Percentiles rank a stretch among this genome's conserved stretches.
Evolutionary conservation across 2,329 filamentous ascomycete genomes (phyloP).

Genomic region (Pseudogymnoascus sp.): DNA sequence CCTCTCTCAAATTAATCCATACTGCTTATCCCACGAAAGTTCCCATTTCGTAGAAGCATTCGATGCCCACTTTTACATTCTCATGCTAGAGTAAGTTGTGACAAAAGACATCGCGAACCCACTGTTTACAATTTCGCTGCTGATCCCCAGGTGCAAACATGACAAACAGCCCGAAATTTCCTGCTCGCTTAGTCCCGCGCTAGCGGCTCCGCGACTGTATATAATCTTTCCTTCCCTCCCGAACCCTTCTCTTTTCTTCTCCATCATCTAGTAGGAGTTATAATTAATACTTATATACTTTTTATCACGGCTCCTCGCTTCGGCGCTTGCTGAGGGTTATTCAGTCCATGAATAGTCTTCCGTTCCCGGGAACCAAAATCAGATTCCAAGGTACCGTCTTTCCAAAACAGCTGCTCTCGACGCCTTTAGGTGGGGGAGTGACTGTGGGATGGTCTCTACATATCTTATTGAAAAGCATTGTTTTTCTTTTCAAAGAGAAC

Average conservation of each 20-base stretch:
- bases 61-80: neutral
- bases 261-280: constrained; percentile 26
- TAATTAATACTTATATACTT: constrained; percentile 33
- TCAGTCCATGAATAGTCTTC: constrained; percentile 31
- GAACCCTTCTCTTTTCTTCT: constrained; percentile 20
- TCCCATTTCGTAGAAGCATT: neutral
- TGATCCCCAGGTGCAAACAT: neutral
- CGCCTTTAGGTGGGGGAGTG: constrained; percentile 23
- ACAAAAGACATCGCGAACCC: neutral
- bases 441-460: constrained; percentile 40
- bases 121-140: neutral
- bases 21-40: neutral
- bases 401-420: constrained; percentile 36
- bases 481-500: neutral
- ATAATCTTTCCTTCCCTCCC: constrained; percentile 14
- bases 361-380: constrained; percentile 37
- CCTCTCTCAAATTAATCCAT: neutral
- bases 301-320: constrained; percentile 32
- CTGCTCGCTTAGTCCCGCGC: constrained; percentile 5
- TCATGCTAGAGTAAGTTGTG: neutral
- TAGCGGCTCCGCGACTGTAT: neutral
- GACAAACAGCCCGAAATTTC: constrained; percentile 5
- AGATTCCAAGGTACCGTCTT: constrained; percentile 32
- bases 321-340: constrained; percentile 36
- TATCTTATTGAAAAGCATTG: constrained; percentile 11